These are phyloP conservation scores for Dactylonectria macrodidyma DNA, from an alignment of 2,329 filamentous ascomycete genomes.

Conservation along the genomic window DNA sequence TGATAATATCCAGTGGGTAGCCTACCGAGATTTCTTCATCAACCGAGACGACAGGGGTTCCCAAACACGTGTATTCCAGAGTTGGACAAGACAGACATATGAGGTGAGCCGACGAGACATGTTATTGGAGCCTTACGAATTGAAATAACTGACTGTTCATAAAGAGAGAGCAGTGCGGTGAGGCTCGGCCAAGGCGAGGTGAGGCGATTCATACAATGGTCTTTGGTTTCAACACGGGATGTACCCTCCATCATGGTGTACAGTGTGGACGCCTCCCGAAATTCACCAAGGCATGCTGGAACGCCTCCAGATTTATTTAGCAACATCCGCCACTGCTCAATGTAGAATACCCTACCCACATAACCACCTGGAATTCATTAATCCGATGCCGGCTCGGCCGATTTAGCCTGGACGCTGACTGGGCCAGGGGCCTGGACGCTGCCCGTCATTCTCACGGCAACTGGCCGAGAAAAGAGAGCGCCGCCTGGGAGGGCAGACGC, in stretches of 20 bases:
- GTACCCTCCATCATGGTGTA: background rate
- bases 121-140: background rate
- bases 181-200: background rate
- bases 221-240: background rate
- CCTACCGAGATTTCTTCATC: slow-evolving; percentile 40
- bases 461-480: slow-evolving; percentile 6
- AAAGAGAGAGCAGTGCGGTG: background rate
- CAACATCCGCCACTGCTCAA: slow-evolving; percentile 30
- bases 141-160: background rate
- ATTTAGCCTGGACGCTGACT: slow-evolving; percentile 33
- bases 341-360: slow-evolving; percentile 8
- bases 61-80: slow-evolving; percentile 19
- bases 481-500: background rate
- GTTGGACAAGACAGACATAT: slow-evolving; percentile 1
- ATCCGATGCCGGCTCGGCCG: slow-evolving; percentile 41
- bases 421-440: slow-evolving; percentile 32
- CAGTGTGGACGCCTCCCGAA: slow-evolving; percentile 30
- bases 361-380: slow-evolving; percentile 24
- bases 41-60: slow-evolving; percentile 32
- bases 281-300: slow-evolving; percentile 12
- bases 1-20: slow-evolving; percentile 26
- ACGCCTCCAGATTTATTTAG: slow-evolving; percentile 41
- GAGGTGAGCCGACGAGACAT: slow-evolving; percentile 1
- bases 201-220: background rate
- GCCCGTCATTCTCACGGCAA: slow-evolving; percentile 25